Evolutionary conservation across 2,329 filamentous ascomycete species (phyloP).

Genomic region (Clonostachys sp.): DNA sequence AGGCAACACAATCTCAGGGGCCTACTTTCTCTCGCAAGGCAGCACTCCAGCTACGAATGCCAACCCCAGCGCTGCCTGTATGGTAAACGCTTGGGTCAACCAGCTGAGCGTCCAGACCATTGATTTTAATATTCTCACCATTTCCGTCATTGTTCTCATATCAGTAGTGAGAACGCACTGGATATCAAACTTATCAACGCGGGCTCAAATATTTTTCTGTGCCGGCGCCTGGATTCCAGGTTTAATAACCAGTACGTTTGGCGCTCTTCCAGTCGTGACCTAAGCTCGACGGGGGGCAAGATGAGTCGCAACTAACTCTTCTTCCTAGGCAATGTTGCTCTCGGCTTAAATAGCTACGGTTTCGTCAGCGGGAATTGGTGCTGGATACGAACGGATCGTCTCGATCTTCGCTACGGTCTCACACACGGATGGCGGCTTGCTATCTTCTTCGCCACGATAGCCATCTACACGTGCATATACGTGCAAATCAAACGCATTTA

Average conservation of each 20-base stretch:
- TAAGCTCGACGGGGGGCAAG: not conserved
- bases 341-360: not conserved
- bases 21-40: slow-evolving; percentile 1
- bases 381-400: slow-evolving; percentile 32
- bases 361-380: slow-evolving; percentile 40
- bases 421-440: slow-evolving; percentile 39
- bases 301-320: not conserved
- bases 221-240: slow-evolving; percentile 2
- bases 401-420: slow-evolving; percentile 34
- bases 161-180: slow-evolving; percentile 2
- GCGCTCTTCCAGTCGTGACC: not conserved
- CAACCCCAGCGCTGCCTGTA: slow-evolving; percentile 1
- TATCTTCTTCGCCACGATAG: slow-evolving; percentile 31
- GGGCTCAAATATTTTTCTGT: slow-evolving; percentile 2
- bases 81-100: slow-evolving; percentile 4
- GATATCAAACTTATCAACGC: not conserved
- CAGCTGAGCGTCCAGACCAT: slow-evolving; percentile 2
- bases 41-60: slow-evolving; percentile 1
- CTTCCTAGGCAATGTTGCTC: slow-evolving; percentile 2
- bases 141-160: slow-evolving; percentile 1
- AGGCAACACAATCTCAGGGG: slow-evolving; percentile 3
- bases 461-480: slow-evolving; percentile 35
- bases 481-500: slow-evolving; percentile 1
- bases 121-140: slow-evolving; percentile 4
- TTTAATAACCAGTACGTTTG: slow-evolving; percentile 3